phyloP scores from a whole-genome alignment of 192 early-diverging fungal species.

The Piromyces finnis region DNA sequence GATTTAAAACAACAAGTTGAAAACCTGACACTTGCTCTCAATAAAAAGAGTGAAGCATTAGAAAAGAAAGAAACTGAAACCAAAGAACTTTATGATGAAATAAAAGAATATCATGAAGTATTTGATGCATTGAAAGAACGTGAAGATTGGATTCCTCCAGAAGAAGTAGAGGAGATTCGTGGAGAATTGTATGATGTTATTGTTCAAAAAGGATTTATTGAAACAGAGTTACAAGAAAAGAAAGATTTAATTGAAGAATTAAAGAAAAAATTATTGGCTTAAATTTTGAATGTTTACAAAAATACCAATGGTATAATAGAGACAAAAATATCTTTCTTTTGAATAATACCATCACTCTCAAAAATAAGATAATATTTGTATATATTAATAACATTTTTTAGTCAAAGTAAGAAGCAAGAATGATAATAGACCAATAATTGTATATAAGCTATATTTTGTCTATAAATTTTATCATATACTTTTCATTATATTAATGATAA shows the following conservation, averaged over 20 bases:
- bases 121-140: not conserved
- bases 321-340: too few relatives aligned
- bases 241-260: not conserved
- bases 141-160: not conserved
- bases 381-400: too few relatives aligned
- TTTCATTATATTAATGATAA: too few relatives aligned
- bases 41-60: not conserved
- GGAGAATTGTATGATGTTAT: not conserved
- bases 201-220: not conserved
- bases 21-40: not conserved
- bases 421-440: too few relatives aligned
- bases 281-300: too few relatives aligned
- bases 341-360: too few relatives aligned
- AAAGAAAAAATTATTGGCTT: not conserved
- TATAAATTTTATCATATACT: too few relatives aligned
- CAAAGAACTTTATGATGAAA: not conserved
- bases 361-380: too few relatives aligned
- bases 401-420: too few relatives aligned
- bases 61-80: not conserved
- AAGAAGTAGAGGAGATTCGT: not conserved
- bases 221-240: not conserved
- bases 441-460: too few relatives aligned
- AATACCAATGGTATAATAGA: too few relatives aligned
- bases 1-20: not conserved
- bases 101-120: not conserved